A percentile compares a stretch with the other conserved stretches of the same genome.
These are phyloP conservation scores for Apiospora koreana DNA, from an alignment of 2,329 filamentous ascomycete genomes.

Conservation along the genomic window DNA sequence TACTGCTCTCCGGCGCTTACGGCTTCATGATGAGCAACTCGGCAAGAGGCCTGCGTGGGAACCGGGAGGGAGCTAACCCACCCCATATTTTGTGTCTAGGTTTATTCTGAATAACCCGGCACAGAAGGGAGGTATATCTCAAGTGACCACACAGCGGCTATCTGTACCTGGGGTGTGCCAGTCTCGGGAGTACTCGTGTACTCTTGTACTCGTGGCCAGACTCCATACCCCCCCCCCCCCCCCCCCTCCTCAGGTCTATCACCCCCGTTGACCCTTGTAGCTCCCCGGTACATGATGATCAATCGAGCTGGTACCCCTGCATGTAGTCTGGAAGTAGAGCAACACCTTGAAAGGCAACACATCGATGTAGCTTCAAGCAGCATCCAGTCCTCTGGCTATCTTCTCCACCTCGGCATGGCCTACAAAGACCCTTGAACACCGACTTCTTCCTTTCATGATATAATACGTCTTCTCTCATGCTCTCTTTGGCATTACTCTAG, in stretches of 20 bases:
- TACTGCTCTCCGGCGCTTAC: not conserved
- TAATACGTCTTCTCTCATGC: not conserved
- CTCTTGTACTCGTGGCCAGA: not conserved
- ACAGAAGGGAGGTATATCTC: not conserved
- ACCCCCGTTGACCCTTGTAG: not conserved
- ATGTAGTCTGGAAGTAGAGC: not conserved
- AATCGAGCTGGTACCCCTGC: not conserved
- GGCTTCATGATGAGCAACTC: not conserved
- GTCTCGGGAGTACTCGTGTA: conserved; percentile 1
- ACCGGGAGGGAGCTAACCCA: not conserved
- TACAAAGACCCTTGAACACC: conserved; percentile 2
- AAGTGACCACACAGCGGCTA: conserved; percentile 3
- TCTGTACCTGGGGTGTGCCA: conserved; percentile 1
- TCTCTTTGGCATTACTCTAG: not conserved
- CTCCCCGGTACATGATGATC: conserved; percentile 3
- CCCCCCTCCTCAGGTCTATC: not conserved
- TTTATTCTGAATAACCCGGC: not conserved
- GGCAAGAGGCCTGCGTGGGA: not conserved
- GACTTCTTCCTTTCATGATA: conserved; percentile 1
- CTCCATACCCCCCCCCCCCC: not conserved
- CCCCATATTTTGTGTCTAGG: not conserved
- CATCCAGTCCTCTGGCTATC: not conserved
- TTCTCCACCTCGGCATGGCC: conserved; percentile 6
- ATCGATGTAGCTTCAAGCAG: not conserved
- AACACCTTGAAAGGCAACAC: not conserved